These are phyloP conservation scores for Wallacemonas rigidus DNA, from an alignment of 208 protist species.

Conservation along the genomic window DNA sequence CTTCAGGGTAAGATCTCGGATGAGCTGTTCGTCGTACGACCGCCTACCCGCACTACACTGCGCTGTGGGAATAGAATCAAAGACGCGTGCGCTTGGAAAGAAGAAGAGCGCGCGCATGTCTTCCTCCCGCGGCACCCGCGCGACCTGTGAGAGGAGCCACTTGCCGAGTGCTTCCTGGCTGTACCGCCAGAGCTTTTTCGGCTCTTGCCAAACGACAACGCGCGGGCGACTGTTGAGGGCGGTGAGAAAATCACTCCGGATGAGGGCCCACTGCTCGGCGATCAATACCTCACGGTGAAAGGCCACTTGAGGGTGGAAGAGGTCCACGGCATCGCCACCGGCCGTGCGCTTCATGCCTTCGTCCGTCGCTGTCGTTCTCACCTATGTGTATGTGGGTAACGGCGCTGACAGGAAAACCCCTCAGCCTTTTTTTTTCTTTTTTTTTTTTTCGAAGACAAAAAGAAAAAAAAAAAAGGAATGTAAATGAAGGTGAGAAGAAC, in stretches of 20 bases:
- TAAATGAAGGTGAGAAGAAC: not conserved
- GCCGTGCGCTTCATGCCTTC: constrained; percentile 55
- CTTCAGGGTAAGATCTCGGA: constrained; percentile 84
- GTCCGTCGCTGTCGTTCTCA: too few species aligned
- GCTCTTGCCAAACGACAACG: constrained; percentile 58
- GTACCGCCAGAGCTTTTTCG: constrained; percentile 84
- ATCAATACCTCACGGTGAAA: constrained; percentile 87
- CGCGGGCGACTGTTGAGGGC: constrained; percentile 29
- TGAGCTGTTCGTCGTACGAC: constrained; percentile 82
- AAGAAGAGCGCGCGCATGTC: constrained; percentile 20
- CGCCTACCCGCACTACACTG: constrained; percentile 1
- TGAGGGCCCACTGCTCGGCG: constrained; percentile 61
- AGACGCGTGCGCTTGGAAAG: constrained; percentile 12
- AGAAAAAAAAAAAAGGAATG: constrained; percentile 15
- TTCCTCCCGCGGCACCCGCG: constrained; percentile 35
- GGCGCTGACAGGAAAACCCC: too few species aligned
- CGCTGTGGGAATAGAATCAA: constrained; percentile 10
- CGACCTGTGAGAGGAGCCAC: constrained; percentile 87
- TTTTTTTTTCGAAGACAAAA: not conserved
- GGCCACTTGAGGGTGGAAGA: constrained; percentile 53
- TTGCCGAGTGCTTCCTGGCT: constrained; percentile 86
- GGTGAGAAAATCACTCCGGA: constrained; percentile 72
- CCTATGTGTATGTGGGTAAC: too few species aligned
- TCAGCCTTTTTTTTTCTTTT: too few species aligned
- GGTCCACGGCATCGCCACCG: constrained; percentile 34